phyloP scores from a whole-genome alignment of 106 monocot species.

The Dioscorea dumetorum region DNA sequence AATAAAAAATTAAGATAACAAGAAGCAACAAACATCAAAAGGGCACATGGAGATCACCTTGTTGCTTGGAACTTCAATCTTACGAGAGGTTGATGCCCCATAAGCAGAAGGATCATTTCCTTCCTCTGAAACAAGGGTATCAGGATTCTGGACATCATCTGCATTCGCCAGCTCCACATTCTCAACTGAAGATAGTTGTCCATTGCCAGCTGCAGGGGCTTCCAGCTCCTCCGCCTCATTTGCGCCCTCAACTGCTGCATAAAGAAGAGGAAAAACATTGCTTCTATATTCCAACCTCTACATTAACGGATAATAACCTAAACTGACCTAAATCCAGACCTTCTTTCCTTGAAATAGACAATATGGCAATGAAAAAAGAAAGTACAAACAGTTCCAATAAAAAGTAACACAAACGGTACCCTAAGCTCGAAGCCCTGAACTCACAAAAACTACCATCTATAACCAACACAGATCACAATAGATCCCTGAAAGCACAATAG shows the following conservation, averaged over 20 bases:
- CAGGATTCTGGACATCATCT: conserved; percentile 6
- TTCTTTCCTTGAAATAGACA: not conserved
- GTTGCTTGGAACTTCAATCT: conserved; percentile 51
- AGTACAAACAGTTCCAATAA: not conserved
- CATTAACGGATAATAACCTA: not conserved
- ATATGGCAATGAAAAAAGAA: not conserved
- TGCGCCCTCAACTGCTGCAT: not conserved
- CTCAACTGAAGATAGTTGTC: conserved; percentile 5
- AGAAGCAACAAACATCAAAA: not conserved
- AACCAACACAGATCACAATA: not conserved
- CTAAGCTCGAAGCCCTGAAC: too few relatives aligned
- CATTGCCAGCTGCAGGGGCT: conserved; percentile 10
- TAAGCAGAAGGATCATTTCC: conserved; percentile 10
- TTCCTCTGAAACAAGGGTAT: conserved; percentile 4
- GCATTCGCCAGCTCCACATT: conserved; percentile 3
- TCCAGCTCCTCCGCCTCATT: conserved; percentile 8
- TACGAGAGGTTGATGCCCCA: conserved; percentile 10
- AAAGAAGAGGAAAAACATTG: not conserved
- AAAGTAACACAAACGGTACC: not conserved
- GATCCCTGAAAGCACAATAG: not conserved
- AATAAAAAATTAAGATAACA: not conserved
- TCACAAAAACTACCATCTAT: too few relatives aligned
- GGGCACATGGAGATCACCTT: conserved; percentile 24
- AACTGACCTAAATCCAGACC: not conserved
- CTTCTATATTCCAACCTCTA: not conserved